Evolutionary conservation across 441 rosid genomes (phyloP).

Genomic region (Bruguiera hainesii): DNA sequence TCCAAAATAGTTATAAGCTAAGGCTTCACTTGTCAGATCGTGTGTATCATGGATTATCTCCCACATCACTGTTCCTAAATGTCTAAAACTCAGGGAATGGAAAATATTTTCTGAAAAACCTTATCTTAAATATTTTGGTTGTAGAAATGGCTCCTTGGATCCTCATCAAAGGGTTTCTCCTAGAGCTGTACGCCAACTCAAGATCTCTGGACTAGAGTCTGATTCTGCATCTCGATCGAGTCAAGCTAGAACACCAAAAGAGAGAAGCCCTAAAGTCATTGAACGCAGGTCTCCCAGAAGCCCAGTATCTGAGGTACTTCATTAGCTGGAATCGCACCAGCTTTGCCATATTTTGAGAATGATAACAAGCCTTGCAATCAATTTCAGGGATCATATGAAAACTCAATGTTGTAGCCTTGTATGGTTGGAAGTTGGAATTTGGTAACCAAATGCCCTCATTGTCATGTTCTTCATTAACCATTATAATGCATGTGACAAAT

Average conservation of each 20-base stretch:
- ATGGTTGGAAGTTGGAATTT: background rate
- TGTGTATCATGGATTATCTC: too few species aligned
- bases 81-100: too few species aligned
- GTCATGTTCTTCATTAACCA: background rate
- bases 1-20: background rate
- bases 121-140: conserved; percentile 13
- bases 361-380: background rate
- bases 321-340: conserved; percentile 5
- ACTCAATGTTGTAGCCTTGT: background rate
- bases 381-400: background rate
- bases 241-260: conserved; percentile 60
- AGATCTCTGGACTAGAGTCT: conserved; percentile 42
- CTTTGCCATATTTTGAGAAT: conserved; percentile 2
- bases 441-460: background rate
- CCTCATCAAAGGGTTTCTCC: conserved; percentile 64
- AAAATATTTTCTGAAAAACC: too few species aligned
- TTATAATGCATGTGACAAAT: background rate
- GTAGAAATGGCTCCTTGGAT: conserved; percentile 62
- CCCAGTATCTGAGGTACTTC: conserved; percentile 65
- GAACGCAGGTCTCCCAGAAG: conserved; percentile 73
- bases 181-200: conserved; percentile 59
- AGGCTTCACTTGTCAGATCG: too few species aligned
- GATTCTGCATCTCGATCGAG: conserved; percentile 51
- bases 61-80: too few species aligned
- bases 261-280: conserved; percentile 59